Evolutionary conservation across 2,329 filamentous ascomycete genomes (phyloP).

Genomic region (Leptographium flavum): DNA sequence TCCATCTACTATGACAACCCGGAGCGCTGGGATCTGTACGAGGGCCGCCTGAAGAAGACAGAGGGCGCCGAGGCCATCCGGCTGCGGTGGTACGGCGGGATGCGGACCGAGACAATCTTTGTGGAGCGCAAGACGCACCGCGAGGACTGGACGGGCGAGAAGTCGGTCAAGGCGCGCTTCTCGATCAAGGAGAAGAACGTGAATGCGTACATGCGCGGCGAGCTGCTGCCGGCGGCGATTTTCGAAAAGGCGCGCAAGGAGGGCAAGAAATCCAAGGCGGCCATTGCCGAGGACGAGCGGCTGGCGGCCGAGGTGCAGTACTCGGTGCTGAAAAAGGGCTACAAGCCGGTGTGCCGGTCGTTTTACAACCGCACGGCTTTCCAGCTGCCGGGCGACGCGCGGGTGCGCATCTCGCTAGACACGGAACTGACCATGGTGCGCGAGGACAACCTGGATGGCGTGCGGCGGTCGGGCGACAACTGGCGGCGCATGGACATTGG

Average conservation of each 20-base stretch:
- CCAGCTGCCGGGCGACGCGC: slow-evolving; percentile 88
- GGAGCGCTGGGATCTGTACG: slow-evolving; percentile 85
- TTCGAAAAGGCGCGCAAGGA: slow-evolving; percentile 96
- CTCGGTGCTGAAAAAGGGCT: slow-evolving; percentile 72
- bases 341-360: slow-evolving; percentile 79
- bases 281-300: slow-evolving; percentile 81
- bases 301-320: slow-evolving; percentile 89
- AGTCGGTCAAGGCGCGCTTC: slow-evolving; percentile 96
- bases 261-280: slow-evolving; percentile 82
- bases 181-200: slow-evolving; percentile 94
- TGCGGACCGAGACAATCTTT: slow-evolving; percentile 91
- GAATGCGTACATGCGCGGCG: slow-evolving; percentile 75
- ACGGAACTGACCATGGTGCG: slow-evolving; percentile 91
- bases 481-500: slow-evolving; percentile 97
- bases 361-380: slow-evolving; percentile 99
- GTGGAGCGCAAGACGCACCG: slow-evolving; percentile 96
- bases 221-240: slow-evolving; percentile 71
- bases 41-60: slow-evolving; percentile 90
- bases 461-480: slow-evolving; percentile 63
- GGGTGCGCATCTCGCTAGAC: slow-evolving; percentile 91
- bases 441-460: slow-evolving; percentile 86
- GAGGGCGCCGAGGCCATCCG: slow-evolving; percentile 95
- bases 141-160: slow-evolving; percentile 98
- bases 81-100: slow-evolving; percentile 91
- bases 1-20: slow-evolving; percentile 98